Conservation (phyloP, 2,329 filamentous ascomycete species). For the Colletotrichum karsti region DNA sequence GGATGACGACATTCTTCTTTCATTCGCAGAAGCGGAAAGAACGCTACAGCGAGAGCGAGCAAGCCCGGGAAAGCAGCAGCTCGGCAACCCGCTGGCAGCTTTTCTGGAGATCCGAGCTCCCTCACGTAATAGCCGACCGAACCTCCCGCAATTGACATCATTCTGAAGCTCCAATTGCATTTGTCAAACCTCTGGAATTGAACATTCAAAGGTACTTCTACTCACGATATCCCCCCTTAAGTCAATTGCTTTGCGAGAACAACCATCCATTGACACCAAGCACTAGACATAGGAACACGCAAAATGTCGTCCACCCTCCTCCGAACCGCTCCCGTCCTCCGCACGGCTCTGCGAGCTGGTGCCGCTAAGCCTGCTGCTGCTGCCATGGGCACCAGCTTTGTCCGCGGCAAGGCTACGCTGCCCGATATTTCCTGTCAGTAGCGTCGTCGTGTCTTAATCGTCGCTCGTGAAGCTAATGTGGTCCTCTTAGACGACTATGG, state of each 20-base stretch:
- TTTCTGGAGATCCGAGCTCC: slow-evolving; percentile 28
- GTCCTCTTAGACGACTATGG: slow-evolving; percentile 85
- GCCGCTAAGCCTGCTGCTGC: slow-evolving; percentile 68
- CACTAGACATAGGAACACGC: slow-evolving; percentile 24
- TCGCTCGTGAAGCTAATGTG: neutral
- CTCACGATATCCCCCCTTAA: too few relatives aligned
- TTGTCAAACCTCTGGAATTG: slow-evolving; percentile 30
- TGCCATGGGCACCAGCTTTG: slow-evolving; percentile 78
- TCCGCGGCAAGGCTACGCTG: slow-evolving; percentile 89
- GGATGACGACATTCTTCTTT: slow-evolving; percentile 25
- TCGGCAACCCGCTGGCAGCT: slow-evolving; percentile 19
- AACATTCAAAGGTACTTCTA: slow-evolving; percentile 20
- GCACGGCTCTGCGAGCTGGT: slow-evolving; percentile 75
- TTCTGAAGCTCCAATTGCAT: neutral
- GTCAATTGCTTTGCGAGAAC: neutral
- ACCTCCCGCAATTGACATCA: slow-evolving; percentile 28
- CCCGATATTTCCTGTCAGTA: slow-evolving; percentile 77
- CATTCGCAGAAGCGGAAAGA: slow-evolving; percentile 23
- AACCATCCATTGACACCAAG: neutral
- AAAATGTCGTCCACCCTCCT: slow-evolving; percentile 82
- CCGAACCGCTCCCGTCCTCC: slow-evolving; percentile 72
- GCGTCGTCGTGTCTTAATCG: neutral
- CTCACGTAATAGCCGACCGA: slow-evolving; percentile 29
- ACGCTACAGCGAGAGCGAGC: neutral
- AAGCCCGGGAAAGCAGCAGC: neutral